Conservation (phyloP, 2,329 filamentous ascomycete genomes). For the Beauveria australis region DNA sequence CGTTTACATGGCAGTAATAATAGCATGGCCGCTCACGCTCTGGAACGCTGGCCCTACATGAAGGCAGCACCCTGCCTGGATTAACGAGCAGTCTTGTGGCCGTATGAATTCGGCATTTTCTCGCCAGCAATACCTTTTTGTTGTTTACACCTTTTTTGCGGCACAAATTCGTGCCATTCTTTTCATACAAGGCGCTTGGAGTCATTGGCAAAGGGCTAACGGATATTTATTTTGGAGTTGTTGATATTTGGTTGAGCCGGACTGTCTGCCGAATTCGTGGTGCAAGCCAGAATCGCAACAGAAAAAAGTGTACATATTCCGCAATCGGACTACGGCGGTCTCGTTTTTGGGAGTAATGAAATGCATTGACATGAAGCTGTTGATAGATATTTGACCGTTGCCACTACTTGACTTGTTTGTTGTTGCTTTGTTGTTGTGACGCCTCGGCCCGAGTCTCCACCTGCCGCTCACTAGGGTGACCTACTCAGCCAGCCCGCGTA, state of each 20-base stretch:
- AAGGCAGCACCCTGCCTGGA: slow-evolving; percentile 18
- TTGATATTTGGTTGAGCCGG: slow-evolving; percentile 14
- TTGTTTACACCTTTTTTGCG: slow-evolving; percentile 24
- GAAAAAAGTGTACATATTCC: slow-evolving; percentile 35
- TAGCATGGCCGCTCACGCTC: slow-evolving; percentile 10
- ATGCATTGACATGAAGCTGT: slow-evolving; percentile 15
- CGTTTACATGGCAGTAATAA: slow-evolving; percentile 27
- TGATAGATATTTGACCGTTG: slow-evolving; percentile 1
- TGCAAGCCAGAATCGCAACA: slow-evolving; percentile 13
- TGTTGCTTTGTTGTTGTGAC: neutral
- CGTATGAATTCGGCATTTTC: slow-evolving; percentile 18
- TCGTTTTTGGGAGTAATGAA: slow-evolving; percentile 23
- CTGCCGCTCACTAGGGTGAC: neutral
- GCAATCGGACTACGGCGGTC: slow-evolving; percentile 27
- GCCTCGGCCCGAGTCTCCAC: neutral
- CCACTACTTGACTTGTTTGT: neutral
- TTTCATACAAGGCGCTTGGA: slow-evolving; percentile 34
- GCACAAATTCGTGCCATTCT: slow-evolving; percentile 26
- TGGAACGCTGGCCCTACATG: slow-evolving; percentile 6
- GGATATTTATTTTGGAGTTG: slow-evolving; percentile 31
- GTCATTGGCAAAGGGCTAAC: slow-evolving; percentile 28
- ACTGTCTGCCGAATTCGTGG: slow-evolving; percentile 3
- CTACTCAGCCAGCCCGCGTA: neutral
- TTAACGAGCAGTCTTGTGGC: slow-evolving; percentile 19
- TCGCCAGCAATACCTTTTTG: slow-evolving; percentile 21